Conservation (phyloP, 1,139 yeast species). For the Taphrina flavorubra region DNA sequence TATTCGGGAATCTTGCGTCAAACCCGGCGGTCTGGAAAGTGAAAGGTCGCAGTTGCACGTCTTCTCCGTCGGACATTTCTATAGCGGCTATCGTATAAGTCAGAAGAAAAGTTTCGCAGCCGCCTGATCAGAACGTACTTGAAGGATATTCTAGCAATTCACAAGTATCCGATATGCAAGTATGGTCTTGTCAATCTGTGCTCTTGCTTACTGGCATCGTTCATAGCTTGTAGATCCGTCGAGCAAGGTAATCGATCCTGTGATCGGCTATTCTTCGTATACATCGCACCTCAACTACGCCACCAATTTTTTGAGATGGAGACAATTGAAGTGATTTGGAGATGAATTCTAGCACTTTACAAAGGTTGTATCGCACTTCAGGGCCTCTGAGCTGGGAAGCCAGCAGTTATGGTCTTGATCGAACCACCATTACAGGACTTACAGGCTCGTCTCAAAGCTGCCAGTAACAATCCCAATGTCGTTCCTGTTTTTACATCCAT, state of each 20-base stretch:
- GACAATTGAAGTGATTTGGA: not conserved
- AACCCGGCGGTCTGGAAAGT: constrained; percentile 42
- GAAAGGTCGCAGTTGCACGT: constrained; percentile 37
- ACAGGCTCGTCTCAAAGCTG: constrained; percentile 55
- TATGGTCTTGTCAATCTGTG: not conserved
- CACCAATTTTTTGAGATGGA: constrained; percentile 3
- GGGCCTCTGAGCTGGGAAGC: not conserved
- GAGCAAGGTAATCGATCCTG: constrained; percentile 2
- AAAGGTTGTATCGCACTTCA: too few species aligned
- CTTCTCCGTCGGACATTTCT: constrained; percentile 38
- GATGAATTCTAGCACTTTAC: not conserved
- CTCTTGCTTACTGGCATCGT: not conserved
- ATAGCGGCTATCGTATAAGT: not conserved
- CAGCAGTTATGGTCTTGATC: constrained; percentile 47
- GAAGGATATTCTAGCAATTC: too few species aligned
- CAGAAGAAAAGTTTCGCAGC: not conserved
- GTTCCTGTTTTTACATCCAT: constrained; percentile 81
- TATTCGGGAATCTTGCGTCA: constrained; percentile 42
- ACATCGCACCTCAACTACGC: not conserved
- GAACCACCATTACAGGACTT: constrained; percentile 70
- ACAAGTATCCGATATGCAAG: too few species aligned
- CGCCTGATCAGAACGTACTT: too few species aligned
- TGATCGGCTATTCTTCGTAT: constrained; percentile 13
- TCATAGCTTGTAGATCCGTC: not conserved
- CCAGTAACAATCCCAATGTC: constrained; percentile 56